Percentiles rank a stretch among this genome's conserved stretches.
phyloP scores from a whole-genome alignment of 2,329 filamentous ascomycete species.

The Paramyrothecium roridum region DNA sequence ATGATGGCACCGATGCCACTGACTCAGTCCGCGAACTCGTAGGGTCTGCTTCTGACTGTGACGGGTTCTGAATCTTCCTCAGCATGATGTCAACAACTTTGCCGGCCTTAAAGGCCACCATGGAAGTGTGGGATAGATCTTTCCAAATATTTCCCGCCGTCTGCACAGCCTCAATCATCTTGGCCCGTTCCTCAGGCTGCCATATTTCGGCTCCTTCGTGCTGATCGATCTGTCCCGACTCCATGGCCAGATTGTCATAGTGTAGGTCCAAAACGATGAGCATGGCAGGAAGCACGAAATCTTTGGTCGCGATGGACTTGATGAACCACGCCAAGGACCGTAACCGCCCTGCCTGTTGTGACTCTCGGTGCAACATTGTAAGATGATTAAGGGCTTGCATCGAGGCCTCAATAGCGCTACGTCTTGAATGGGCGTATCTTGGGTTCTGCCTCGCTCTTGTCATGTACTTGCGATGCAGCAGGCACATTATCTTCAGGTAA shows the following conservation, averaged over 20 bases:
- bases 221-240: conserved; percentile 34
- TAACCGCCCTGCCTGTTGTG: conserved; percentile 67
- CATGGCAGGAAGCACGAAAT: conserved; percentile 84
- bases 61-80: conserved; percentile 59
- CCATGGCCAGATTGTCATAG: conserved; percentile 53
- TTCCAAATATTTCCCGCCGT: conserved; percentile 77
- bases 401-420: conserved; percentile 81
- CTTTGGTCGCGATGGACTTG: conserved; percentile 74
- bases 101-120: conserved; percentile 88
- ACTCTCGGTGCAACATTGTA: conserved; percentile 70
- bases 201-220: conserved; percentile 51
- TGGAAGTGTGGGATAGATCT: conserved; percentile 69
- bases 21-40: conserved; percentile 13
- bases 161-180: conserved; percentile 75
- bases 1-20: conserved; percentile 19
- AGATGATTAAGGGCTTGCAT: conserved; percentile 79
- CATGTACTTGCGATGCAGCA: conserved; percentile 86
- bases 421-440: conserved; percentile 79
- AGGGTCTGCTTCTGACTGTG: conserved; percentile 4
- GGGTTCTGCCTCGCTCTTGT: conserved; percentile 73
- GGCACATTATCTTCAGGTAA: conserved; percentile 83
- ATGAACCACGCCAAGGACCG: conserved; percentile 76
- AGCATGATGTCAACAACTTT: conserved; percentile 82
- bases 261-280: conserved; percentile 81
- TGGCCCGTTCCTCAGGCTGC: conserved; percentile 59